These are phyloP conservation scores for Cyathus striatus DNA, from an alignment of 768 basidiomycete species.

Conservation along the genomic window DNA sequence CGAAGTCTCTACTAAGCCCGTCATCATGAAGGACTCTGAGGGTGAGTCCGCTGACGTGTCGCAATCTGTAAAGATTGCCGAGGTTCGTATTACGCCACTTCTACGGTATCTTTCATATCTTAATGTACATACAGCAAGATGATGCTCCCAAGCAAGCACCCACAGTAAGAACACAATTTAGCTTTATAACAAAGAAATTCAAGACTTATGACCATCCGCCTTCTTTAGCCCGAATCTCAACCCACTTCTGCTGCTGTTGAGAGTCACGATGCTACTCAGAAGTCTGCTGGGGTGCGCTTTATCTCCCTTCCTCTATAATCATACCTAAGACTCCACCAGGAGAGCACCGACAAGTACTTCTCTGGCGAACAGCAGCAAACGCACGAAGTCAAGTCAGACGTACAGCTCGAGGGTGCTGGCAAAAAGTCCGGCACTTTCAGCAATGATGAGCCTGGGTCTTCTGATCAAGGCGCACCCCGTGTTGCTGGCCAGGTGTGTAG, in stretches of 20 bases:
- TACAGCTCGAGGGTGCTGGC: constrained; percentile 1
- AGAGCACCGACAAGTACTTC: not conserved
- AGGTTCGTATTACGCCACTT: constrained; percentile 16
- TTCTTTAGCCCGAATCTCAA: constrained; percentile 3
- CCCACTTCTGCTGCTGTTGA: not conserved
- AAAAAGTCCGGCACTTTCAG: constrained; percentile 14
- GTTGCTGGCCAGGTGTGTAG: constrained; percentile 19
- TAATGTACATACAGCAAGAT: constrained; percentile 12
- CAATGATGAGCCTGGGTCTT: constrained; percentile 16
- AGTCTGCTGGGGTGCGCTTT: not conserved
- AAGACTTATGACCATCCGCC: not conserved
- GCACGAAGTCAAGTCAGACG: constrained; percentile 1
- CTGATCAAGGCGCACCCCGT: constrained; percentile 16
- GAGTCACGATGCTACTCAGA: not conserved
- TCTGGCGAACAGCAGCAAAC: not conserved
- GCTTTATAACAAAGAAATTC: not conserved
- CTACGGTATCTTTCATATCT: not conserved
- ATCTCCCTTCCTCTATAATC: not conserved
- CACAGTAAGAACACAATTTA: constrained; percentile 13
- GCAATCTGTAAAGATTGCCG: constrained; percentile 22
- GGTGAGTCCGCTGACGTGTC: constrained; percentile 32
- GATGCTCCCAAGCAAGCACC: constrained; percentile 21
- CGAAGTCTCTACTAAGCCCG: constrained; percentile 10
- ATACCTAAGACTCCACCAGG: not conserved
- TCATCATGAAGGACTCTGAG: constrained; percentile 33